Evolutionary conservation across 768 basidiomycete species (phyloP).

Genomic region (Leccinum longicurvipes): DNA sequence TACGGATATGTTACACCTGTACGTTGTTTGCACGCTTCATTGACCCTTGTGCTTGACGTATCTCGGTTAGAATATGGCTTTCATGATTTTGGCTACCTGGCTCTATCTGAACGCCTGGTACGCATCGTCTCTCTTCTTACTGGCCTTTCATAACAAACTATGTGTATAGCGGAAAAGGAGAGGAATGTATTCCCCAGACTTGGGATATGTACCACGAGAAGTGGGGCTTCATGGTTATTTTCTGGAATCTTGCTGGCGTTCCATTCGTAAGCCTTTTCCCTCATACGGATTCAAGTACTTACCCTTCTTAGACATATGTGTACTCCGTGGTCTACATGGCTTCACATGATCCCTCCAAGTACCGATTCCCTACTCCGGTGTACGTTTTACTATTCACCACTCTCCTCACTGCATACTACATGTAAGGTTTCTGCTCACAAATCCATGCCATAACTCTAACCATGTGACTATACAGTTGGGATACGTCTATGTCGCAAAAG

Average conservation of each 20-base stretch:
- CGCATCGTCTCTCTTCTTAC: slow-evolving; percentile 10
- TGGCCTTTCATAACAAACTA: neutral
- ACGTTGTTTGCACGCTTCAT: slow-evolving; percentile 26
- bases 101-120: slow-evolving; percentile 97
- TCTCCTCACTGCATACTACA: slow-evolving; percentile 79
- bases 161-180: slow-evolving; percentile 71
- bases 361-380: slow-evolving; percentile 76
- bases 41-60: neutral
- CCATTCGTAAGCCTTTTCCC: slow-evolving; percentile 66
- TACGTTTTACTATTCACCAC: slow-evolving; percentile 73
- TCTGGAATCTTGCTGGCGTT: slow-evolving; percentile 95
- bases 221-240: slow-evolving; percentile 98
- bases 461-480: slow-evolving; percentile 59
- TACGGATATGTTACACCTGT: slow-evolving; percentile 92
- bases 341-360: slow-evolving; percentile 83
- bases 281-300: neutral
- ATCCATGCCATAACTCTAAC: slow-evolving; percentile 1
- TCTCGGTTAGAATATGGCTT: slow-evolving; percentile 78
- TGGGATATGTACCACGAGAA: slow-evolving; percentile 99
- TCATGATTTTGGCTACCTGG: slow-evolving; percentile 94
- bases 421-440: slow-evolving; percentile 47
- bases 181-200: slow-evolving; percentile 93
- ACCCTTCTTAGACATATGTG: slow-evolving; percentile 70
- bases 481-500: slow-evolving; percentile 95
- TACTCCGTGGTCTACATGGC: slow-evolving; percentile 99